Evolutionary conservation across 1,284 basidiomycete species (phyloP), one percentile per base, ranked within the genome.

Genomic region (Singerocomus rubriflavus): DNA sequence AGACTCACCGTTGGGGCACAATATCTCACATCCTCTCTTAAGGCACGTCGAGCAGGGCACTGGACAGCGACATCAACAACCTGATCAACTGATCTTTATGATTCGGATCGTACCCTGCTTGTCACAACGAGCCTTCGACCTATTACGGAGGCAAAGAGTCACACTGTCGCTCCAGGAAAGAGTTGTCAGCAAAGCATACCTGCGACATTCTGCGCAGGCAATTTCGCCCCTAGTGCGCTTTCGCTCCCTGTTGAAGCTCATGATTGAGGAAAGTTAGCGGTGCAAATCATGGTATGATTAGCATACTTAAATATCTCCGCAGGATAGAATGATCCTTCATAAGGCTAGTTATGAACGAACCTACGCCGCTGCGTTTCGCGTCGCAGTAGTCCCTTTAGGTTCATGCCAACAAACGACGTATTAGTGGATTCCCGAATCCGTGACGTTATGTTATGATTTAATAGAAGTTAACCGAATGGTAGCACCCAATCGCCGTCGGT

Each of bases 1-100:
- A 46, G 33, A 45, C 50, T 40, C 50, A 73, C 76, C 73, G 52
- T 76, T 78, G 14, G 76, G 76, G 58, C 75, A 78, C n/a, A 78
- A 62, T 4, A 73, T 67, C 21, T 61, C 64, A 53, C 76, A 78
- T n/a, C 76, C 76, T 54, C 76, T 69, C 56, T 74, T 77, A 10
- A 76, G 64, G 50, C 54, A 62, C n/a, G 62, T 57, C 21, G 60
- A 60, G 17, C 59, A 59, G 5, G 59, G 61, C 2, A 59, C 60
- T 59, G n/a, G 25, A 38, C 27, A 31, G 17, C n/a, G 21, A 49
- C 30, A 39, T 49, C 27, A 40, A 35, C n/a, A 37, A 36, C 39
- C 39, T 16, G 36, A 50, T 33, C 31, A 35, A 31, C 30, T 33
- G 16, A 26, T 26, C 10, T 21, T 11, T 17, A 14, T 32, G 33